These are phyloP conservation scores for Tricholomella constricta DNA, from an alignment of 768 basidiomycete genomes.

Conservation along the genomic window DNA sequence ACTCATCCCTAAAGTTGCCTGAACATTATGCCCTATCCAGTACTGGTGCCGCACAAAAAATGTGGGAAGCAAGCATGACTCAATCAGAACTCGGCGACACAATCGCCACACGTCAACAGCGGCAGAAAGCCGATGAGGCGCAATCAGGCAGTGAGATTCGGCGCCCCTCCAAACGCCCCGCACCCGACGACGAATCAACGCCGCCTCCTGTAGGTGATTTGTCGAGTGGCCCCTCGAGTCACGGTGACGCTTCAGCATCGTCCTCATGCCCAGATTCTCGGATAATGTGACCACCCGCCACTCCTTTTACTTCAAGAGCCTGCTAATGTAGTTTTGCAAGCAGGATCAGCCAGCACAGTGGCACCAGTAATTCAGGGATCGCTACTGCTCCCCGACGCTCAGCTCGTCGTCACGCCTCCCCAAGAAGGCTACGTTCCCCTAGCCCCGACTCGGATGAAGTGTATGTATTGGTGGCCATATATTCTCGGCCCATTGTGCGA, in stretches of 20 bases:
- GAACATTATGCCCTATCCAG: neutral
- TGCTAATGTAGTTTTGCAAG: neutral
- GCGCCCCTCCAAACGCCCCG: slow-evolving; percentile 6
- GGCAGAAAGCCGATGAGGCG: neutral
- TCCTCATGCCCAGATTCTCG: slow-evolving; percentile 11
- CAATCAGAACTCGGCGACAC: neutral
- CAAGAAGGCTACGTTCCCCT: slow-evolving; percentile 22
- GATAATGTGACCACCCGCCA: neutral
- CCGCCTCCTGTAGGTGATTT: slow-evolving; percentile 10
- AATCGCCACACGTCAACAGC: neutral
- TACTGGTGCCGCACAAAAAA: neutral
- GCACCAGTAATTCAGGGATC: neutral
- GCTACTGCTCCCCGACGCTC: slow-evolving; percentile 33
- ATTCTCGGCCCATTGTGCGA: neutral
- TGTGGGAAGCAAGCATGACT: slow-evolving; percentile 7
- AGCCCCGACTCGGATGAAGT: slow-evolving; percentile 61
- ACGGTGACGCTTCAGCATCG: neutral
- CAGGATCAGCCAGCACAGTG: neutral
- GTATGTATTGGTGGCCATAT: slow-evolving; percentile 37
- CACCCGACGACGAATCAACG: slow-evolving; percentile 7
- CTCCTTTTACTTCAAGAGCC: neutral
- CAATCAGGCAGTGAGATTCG: neutral
- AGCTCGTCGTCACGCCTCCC: slow-evolving; percentile 32
- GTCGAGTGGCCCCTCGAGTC: slow-evolving; percentile 2
- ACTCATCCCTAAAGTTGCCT: neutral